Evolutionary conservation across 139 green algal genomes (phyloP).

Genomic region (Micromonas pusilla): DNA sequence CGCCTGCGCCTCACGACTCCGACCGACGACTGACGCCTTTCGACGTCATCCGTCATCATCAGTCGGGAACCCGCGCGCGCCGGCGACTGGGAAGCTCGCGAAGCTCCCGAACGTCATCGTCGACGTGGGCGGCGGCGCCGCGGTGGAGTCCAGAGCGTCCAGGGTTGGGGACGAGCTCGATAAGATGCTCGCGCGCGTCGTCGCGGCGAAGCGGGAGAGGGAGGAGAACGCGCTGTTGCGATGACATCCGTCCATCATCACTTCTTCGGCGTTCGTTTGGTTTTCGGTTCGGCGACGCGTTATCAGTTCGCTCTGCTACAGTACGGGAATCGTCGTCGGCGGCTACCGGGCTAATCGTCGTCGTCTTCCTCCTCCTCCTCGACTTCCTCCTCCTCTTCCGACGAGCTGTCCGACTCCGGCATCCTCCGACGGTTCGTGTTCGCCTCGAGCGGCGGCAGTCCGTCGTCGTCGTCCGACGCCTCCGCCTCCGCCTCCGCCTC

Average conservation of each 20-base stretch:
- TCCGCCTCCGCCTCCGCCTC: not conserved
- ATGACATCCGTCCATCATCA: too few species aligned
- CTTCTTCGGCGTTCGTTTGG: too few species aligned
- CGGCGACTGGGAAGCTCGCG: not conserved
- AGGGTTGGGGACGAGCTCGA: not conserved
- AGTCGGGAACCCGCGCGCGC: too few species aligned
- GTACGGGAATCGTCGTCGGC: too few species aligned
- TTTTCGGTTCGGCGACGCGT: too few species aligned
- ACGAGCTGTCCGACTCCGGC: not conserved
- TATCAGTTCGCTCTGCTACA: too few species aligned
- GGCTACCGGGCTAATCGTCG: too few species aligned
- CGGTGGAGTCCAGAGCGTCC: not conserved
- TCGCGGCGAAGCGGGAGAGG: not conserved
- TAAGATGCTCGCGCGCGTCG: not conserved
- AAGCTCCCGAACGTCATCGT: not conserved
- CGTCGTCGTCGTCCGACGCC: constrained; percentile 14
- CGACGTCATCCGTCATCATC: too few species aligned
- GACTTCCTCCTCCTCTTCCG: not conserved
- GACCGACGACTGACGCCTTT: too few species aligned
- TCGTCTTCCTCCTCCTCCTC: not conserved
- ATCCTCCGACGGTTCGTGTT: not conserved
- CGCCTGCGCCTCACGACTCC: too few species aligned
- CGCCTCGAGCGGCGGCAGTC: not conserved
- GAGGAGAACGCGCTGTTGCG: not conserved
- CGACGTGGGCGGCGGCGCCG: not conserved